Base-by-base conservation (phyloP, 2,329 filamentous ascomycete genomes). In the Aspergillus unguis region DNA sequence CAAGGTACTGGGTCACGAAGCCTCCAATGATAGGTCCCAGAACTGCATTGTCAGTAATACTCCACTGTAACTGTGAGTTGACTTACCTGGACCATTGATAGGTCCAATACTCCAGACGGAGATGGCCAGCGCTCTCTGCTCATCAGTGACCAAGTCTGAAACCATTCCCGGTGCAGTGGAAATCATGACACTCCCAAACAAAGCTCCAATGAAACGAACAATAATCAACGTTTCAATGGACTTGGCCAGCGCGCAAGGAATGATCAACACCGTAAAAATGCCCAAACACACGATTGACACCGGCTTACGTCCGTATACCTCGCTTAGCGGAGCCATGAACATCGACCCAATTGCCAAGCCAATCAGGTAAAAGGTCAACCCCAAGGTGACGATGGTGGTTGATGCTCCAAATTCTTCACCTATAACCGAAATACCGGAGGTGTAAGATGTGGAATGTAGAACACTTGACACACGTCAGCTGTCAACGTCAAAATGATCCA, bases 41-140 rank as follows among this genome's bases (percentile, higher is more conserved):
- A 0, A 75, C 71, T 71, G 47, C 6, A 1, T 5, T 8, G 44
- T 25, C 42, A 42, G 60, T 44, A 62, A 50, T 17, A 9, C 17
- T 17, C 6, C 8, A 29, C 40, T 3, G 0, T 2, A 38, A 35
- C 2, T 11, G 38, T 29, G 41, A n/a, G 11, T 25, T 7, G 59
- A 63, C 56, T 63, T 56, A 71, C 71, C 74, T 47, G 72, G 87
- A 11, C 87, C 91, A 64, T 95, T 95, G 68, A 95, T 81, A 0
- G 92, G 91, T 0, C 90, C 91, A 49, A 96, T 84, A 55, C 80
- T 83, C 85, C 90, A 96, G 32, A 95, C 78, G 4, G 85, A 89
- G 71, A 96, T 90, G 38, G 86, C 86, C n/a, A 94, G 73, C 2
- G 90, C 89, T 11, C 92, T 84, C 63, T 88, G 84, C 44, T 95